Conservation (phyloP, 176 grass and related monocot genomes). For the Paspalum notatum region DNA sequence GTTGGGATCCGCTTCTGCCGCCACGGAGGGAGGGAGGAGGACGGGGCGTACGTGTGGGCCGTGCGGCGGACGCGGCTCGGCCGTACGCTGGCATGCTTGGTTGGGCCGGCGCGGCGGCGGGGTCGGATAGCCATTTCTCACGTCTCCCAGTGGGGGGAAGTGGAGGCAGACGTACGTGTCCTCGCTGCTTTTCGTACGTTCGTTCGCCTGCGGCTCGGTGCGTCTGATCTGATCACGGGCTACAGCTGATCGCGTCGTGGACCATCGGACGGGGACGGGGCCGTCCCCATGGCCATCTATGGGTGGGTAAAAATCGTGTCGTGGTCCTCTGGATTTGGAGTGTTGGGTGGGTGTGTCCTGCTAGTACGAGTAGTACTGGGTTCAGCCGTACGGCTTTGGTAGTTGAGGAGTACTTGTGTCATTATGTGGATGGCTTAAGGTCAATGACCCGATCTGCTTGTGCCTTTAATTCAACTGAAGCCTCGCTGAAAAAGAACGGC, state of each 20-base stretch:
- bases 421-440: not conserved
- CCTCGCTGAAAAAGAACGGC: not conserved
- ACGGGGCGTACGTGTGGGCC: no score
- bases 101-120: not conserved
- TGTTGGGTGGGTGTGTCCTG: not conserved
- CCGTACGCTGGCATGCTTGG: no score
- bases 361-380: no score
- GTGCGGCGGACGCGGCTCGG: no score
- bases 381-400: not conserved
- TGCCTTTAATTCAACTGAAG: not conserved
- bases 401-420: not conserved
- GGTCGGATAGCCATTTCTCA: not conserved
- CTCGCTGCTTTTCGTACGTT: not conserved
- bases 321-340: constrained; percentile 4
- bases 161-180: not conserved
- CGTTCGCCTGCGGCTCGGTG: not conserved
- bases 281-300: not conserved
- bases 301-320: no score
- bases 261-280: not conserved
- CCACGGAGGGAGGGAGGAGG: no score
- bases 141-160: no score
- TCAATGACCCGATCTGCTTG: not conserved
- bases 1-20: not conserved
- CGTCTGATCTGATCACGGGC: constrained; percentile 23
- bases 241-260: not conserved